Evolutionary conservation across 306 rosid genomes (phyloP).

Genomic region (Lablab purpureus): DNA sequence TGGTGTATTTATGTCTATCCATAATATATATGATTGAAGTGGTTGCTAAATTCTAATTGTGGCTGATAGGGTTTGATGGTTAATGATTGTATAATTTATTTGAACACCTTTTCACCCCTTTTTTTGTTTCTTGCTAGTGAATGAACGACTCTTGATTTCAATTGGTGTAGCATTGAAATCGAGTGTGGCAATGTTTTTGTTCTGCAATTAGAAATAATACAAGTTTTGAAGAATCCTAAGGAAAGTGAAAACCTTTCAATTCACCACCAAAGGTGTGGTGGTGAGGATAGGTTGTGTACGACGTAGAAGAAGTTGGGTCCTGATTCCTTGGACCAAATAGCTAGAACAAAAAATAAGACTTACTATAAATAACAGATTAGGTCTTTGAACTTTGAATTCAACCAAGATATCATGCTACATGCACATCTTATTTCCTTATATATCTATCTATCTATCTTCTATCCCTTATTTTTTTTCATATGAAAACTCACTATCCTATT

Average conservation of each 20-base stretch:
- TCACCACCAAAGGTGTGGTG: background rate
- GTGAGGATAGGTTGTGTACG: background rate
- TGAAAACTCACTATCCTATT: no score
- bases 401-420: background rate
- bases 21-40: slow-evolving; percentile 2
- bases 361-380: background rate
- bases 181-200: background rate
- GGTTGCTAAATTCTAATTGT: slow-evolving; percentile 26
- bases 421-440: background rate
- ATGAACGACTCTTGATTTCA: background rate
- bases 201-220: background rate
- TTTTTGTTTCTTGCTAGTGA: background rate
- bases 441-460: background rate
- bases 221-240: background rate
- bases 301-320: slow-evolving; percentile 10
- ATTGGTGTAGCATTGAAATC: background rate
- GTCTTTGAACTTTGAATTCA: slow-evolving; percentile 40
- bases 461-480: background rate
- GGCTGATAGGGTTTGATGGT: background rate
- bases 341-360: slow-evolving; percentile 26
- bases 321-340: slow-evolving; percentile 35
- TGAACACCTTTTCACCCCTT: background rate
- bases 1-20: background rate
- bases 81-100: slow-evolving; percentile 11
- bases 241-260: background rate